phyloP scores from a whole-genome alignment of 352 stramenopile genomes.

The Globisporangium megalacanthum region DNA sequence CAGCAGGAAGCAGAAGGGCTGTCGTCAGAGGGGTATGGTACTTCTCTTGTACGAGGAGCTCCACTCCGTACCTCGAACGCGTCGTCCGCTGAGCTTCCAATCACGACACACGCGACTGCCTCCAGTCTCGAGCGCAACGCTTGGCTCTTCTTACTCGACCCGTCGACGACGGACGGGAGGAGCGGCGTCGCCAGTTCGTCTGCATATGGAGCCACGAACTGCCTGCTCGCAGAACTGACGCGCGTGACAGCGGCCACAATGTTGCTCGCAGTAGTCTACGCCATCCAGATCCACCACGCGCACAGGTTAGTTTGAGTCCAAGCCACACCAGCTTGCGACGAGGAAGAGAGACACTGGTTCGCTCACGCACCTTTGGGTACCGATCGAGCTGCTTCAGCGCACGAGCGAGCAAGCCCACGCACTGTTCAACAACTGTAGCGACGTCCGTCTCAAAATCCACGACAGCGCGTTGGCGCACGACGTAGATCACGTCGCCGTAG shows the following conservation, averaged over 20 bases:
- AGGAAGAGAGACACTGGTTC: too few species aligned
- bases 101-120: slow-evolving; percentile 39
- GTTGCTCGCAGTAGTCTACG: slow-evolving; percentile 30
- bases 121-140: slow-evolving; percentile 40
- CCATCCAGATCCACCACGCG: neutral
- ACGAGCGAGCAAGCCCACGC: slow-evolving; percentile 30
- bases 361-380: slow-evolving; percentile 58
- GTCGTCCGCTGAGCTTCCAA: slow-evolving; percentile 29
- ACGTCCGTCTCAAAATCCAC: slow-evolving; percentile 20
- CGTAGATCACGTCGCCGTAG: slow-evolving; percentile 56
- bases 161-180: slow-evolving; percentile 37
- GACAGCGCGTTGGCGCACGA: slow-evolving; percentile 14
- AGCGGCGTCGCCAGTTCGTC: slow-evolving; percentile 44
- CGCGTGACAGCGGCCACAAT: slow-evolving; percentile 54
- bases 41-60: neutral
- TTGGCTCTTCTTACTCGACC: slow-evolving; percentile 44
- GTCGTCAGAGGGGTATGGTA: neutral
- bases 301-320: neutral
- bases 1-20: neutral
- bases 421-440: slow-evolving; percentile 17
- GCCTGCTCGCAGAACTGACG: slow-evolving; percentile 32
- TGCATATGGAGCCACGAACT: slow-evolving; percentile 31
- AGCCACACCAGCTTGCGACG: too few species aligned
- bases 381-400: slow-evolving; percentile 56
- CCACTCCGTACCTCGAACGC: slow-evolving; percentile 27